Percentiles rank a stretch among this genome's conserved stretches.
phyloP scores from a whole-genome alignment of 2,329 filamentous ascomycete species.

The Sporothrix protearum region DNA sequence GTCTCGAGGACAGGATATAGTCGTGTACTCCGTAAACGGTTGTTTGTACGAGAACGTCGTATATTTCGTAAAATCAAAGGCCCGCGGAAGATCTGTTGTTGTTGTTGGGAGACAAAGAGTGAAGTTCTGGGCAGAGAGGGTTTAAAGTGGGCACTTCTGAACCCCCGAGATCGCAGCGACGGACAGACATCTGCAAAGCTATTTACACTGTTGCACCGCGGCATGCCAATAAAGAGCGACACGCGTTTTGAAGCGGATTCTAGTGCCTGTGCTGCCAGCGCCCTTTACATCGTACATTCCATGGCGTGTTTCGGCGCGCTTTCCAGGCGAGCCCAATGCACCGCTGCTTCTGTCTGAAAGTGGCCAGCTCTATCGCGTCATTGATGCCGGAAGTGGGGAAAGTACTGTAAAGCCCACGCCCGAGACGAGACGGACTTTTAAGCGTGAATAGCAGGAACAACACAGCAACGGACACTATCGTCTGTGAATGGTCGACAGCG shows the following conservation, averaged over 20 bases:
- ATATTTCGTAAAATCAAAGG: background rate
- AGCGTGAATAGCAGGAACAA: background rate
- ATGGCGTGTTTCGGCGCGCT: background rate
- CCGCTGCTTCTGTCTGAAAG: background rate
- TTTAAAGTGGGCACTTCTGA: background rate
- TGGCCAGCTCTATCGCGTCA: slow-evolving; percentile 12
- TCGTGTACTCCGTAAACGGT: too few species aligned
- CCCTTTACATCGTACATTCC: slow-evolving; percentile 14
- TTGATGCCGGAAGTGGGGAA: slow-evolving; percentile 6
- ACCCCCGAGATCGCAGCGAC: background rate
- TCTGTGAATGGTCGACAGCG: background rate
- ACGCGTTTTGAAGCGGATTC: background rate
- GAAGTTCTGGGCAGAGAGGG: background rate
- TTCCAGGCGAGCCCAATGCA: background rate
- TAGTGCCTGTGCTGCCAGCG: background rate
- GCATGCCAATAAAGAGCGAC: background rate
- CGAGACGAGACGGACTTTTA: background rate
- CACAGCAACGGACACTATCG: too few species aligned
- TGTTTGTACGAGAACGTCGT: too few species aligned
- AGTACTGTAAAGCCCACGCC: background rate
- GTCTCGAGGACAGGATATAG: background rate
- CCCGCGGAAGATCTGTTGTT: background rate
- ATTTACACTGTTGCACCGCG: background rate
- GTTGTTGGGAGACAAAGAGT: background rate
- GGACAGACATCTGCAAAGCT: background rate